phyloP scores from a whole-genome alignment of 805 yeast species.

The Pichia phayaonensis region DNA sequence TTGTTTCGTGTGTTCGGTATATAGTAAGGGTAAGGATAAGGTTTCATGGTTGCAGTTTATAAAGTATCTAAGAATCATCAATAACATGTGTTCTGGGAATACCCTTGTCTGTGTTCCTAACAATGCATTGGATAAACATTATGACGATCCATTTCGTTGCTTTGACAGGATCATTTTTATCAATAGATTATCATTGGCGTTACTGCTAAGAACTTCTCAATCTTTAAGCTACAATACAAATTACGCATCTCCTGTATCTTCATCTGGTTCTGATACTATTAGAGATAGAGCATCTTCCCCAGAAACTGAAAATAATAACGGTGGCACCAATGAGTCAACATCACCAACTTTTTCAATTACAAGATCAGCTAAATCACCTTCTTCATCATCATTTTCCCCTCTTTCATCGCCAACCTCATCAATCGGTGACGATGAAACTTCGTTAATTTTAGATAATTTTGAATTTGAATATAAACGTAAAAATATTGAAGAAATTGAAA shows the following conservation, averaged over 20 bases:
- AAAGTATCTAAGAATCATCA: slow-evolving; percentile 19
- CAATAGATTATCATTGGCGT: slow-evolving; percentile 22
- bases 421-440: not conserved
- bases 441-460: not conserved
- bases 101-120: slow-evolving; percentile 22
- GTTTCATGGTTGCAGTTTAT: slow-evolving; percentile 30
- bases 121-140: slow-evolving; percentile 15
- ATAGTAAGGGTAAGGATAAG: slow-evolving; percentile 27
- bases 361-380: not conserved
- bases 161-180: slow-evolving; percentile 19
- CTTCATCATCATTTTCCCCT: not conserved
- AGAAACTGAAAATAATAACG: not conserved
- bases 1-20: slow-evolving; percentile 25
- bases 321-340: not conserved
- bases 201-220: slow-evolving; percentile 17
- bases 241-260: not conserved
- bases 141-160: slow-evolving; percentile 26
- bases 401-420: not conserved
- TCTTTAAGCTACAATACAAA: not conserved
- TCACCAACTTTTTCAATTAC: not conserved
- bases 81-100: slow-evolving; percentile 17
- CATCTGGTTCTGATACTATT: not conserved
- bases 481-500: not conserved
- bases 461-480: not conserved
- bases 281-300: not conserved